Evolutionary conservation across 441 rosid species (phyloP).

Genomic region (Theobroma grandiflorum): DNA sequence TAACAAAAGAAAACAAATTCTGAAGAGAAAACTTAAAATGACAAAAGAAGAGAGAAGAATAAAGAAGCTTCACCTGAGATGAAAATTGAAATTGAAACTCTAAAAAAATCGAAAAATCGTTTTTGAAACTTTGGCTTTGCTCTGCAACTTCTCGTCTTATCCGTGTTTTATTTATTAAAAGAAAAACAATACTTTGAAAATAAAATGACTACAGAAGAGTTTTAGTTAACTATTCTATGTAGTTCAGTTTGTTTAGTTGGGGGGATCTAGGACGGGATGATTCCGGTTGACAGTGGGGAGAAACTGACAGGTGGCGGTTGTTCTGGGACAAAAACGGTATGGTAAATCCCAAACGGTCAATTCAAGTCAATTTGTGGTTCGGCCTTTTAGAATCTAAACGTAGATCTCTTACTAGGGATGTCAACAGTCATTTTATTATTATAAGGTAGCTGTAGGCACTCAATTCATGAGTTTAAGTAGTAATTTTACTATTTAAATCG

Average conservation of each 20-base stretch:
- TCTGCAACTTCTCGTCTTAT: conserved; percentile 25
- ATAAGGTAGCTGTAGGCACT: too few species aligned
- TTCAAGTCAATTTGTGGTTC: neutral
- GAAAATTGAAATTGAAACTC: conserved; percentile 23
- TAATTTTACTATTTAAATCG: too few species aligned
- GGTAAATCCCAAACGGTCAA: neutral
- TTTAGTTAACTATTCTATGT: conserved; percentile 26
- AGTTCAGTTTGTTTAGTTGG: conserved; percentile 28
- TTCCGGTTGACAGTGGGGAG: conserved; percentile 20
- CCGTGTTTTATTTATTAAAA: neutral
- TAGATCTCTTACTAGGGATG: neutral
- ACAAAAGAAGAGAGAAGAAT: neutral
- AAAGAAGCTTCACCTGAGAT: conserved; percentile 34
- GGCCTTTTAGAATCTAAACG: neutral
- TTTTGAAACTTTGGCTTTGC: conserved; percentile 12
- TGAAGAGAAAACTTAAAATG: neutral
- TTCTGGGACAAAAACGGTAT: neutral
- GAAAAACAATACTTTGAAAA: neutral
- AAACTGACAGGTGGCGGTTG: conserved; percentile 38
- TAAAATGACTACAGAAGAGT: conserved; percentile 10
- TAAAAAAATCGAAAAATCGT: conserved; percentile 30
- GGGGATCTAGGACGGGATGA: conserved; percentile 38
- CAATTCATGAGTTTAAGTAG: too few species aligned
- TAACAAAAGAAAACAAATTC: conserved; percentile 18
- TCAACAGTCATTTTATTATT: too few species aligned